phyloP scores from a whole-genome alignment of 2,329 filamentous ascomycete species.

The Colletotrichum sp. region DNA sequence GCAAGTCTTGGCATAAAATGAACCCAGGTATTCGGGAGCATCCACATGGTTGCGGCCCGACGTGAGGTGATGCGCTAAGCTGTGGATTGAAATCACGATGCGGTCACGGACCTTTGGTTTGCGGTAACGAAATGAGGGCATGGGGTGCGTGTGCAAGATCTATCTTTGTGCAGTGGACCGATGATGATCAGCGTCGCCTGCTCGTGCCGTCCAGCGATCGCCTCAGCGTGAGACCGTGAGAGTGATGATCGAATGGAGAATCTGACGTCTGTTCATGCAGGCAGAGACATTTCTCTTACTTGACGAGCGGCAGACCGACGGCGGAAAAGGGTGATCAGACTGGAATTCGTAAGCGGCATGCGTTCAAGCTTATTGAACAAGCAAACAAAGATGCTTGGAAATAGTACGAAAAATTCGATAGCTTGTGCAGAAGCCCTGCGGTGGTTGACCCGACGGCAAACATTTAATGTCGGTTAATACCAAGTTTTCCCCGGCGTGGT shows the following conservation, averaged over 20 bases:
- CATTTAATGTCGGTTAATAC: not conserved
- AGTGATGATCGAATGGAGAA: not conserved
- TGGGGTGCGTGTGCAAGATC: not conserved
- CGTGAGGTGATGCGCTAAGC: not conserved
- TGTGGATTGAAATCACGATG: not conserved
- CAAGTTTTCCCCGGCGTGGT: constrained; percentile 1
- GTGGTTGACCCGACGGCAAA: not conserved
- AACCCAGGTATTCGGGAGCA: not conserved
- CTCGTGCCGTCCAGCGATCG: not conserved
- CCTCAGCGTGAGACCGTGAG: not conserved
- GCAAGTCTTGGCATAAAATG: not conserved
- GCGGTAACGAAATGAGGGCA: not conserved
- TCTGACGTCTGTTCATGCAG: not conserved
- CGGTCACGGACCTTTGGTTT: not conserved
- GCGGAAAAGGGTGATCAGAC: not conserved
- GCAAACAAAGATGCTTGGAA: not conserved
- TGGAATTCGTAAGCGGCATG: not conserved
- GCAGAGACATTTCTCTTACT: not conserved
- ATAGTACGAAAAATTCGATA: not conserved
- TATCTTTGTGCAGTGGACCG: not conserved
- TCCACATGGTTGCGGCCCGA: not conserved
- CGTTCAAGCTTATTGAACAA: not conserved
- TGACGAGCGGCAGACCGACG: not conserved
- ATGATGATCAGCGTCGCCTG: not conserved
- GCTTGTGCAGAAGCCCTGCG: not conserved